phyloP scores from a whole-genome alignment of 208 protist species.

The Crithidia acanthocephali region DNA sequence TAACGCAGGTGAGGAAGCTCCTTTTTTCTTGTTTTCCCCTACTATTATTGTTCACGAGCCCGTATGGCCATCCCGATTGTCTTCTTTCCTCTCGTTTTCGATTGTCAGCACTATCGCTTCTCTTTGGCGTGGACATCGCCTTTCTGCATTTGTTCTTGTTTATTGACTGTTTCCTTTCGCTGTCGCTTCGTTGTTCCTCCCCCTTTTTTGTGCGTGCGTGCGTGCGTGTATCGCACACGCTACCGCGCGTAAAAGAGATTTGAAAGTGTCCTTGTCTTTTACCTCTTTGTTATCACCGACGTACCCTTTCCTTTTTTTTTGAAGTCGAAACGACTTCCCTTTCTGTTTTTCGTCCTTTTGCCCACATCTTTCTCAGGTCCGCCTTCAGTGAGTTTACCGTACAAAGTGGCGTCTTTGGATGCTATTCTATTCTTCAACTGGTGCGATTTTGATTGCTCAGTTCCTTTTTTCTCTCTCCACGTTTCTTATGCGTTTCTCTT shows the following conservation, averaged over 20 bases:
- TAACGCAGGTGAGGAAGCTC: too few relatives aligned
- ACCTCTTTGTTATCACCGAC: background rate
- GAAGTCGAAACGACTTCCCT: background rate
- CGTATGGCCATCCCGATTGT: too few relatives aligned
- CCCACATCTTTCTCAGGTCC: background rate
- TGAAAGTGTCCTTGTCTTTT: constrained; percentile 11
- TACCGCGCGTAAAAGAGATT: background rate
- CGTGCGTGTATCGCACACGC: background rate
- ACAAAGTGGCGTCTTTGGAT: background rate
- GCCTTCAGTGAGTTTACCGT: background rate
- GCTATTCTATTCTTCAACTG: background rate
- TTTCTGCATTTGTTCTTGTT: too few relatives aligned
- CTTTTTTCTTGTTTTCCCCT: too few relatives aligned
- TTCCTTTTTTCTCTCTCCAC: background rate
- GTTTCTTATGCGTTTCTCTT: constrained; percentile 8
- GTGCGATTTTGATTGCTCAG: background rate
- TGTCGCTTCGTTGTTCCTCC: background rate
- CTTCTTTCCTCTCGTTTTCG: too few relatives aligned
- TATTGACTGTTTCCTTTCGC: too few relatives aligned
- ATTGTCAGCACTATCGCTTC: too few relatives aligned
- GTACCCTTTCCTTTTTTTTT: background rate
- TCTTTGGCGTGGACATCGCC: too few relatives aligned
- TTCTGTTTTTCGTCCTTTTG: constrained; percentile 5
- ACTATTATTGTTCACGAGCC: too few relatives aligned
- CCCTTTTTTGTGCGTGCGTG: background rate